Conservation (phyloP, 208 protist species). For the Trypanosoma theileri region DNA sequence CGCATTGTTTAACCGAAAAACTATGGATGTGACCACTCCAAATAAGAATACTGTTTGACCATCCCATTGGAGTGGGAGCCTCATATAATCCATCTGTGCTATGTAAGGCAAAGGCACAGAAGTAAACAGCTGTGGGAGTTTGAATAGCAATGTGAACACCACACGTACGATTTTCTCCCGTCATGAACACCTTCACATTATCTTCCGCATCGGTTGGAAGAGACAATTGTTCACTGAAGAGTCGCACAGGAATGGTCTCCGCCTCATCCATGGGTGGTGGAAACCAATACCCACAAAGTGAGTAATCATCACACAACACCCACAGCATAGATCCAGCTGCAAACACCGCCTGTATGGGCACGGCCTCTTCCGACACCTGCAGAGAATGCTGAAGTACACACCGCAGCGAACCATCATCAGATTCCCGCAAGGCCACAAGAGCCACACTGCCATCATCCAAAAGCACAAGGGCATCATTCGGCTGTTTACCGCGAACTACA, state of each 20-base stretch:
- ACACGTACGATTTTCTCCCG: slow-evolving; percentile 17
- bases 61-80: slow-evolving; percentile 8
- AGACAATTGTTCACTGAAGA: slow-evolving; percentile 15
- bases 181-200: slow-evolving; percentile 12
- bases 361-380: slow-evolving; percentile 10
- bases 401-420: background rate
- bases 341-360: slow-evolving; percentile 27
- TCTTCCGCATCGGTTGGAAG: slow-evolving; percentile 2
- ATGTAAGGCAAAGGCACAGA: slow-evolving; percentile 7
- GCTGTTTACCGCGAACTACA: slow-evolving; percentile 40
- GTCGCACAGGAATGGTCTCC: slow-evolving; percentile 3
- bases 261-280: slow-evolving; percentile 3
- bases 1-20: slow-evolving; percentile 25
- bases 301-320: slow-evolving; percentile 56
- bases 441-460: slow-evolving; percentile 47
- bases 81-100: background rate
- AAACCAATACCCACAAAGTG: slow-evolving; percentile 36
- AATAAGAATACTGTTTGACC: slow-evolving; percentile 21
- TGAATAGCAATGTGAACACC: slow-evolving; percentile 29
- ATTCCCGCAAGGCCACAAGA: slow-evolving; percentile 34
- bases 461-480: slow-evolving; percentile 55
- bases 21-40: slow-evolving; percentile 31
- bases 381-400: slow-evolving; percentile 7
- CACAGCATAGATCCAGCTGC: slow-evolving; percentile 44
- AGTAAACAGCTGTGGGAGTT: slow-evolving; percentile 17